A percentile compares a stretch with the other conserved stretches of the same genome.
Evolutionary conservation across 345 rosid genomes (phyloP).

Genomic region (Eucalyptus camaldulensis): DNA sequence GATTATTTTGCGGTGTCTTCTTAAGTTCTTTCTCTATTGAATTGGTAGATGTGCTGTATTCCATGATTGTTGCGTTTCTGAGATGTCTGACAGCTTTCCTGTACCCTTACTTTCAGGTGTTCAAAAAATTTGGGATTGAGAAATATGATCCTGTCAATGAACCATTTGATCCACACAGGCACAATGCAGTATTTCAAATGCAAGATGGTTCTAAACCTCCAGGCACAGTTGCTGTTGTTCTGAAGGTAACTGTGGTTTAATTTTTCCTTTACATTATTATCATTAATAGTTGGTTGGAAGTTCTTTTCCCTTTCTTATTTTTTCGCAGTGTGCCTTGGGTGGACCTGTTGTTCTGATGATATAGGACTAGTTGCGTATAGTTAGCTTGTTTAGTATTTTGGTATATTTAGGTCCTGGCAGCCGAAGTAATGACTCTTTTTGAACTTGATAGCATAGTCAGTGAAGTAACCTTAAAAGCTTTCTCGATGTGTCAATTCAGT

Average conservation of each 20-base stretch:
- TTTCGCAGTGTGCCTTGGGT: not conserved
- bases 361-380: not conserved
- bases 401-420: not conserved
- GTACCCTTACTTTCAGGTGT: slow-evolving; percentile 27
- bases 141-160: slow-evolving; percentile 72
- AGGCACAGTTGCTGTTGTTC: slow-evolving; percentile 56
- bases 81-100: not conserved
- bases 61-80: not conserved
- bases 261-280: not conserved
- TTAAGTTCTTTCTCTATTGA: not conserved
- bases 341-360: not conserved
- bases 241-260: not conserved
- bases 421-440: not conserved
- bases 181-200: slow-evolving; percentile 73
- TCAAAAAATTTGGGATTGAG: slow-evolving; percentile 66
- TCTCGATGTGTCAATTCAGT: not conserved
- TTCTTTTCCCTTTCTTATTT: not conserved
- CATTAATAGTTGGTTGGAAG: not conserved
- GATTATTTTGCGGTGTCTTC: not conserved
- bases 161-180: slow-evolving; percentile 87
- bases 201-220: slow-evolving; percentile 81
- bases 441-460: not conserved
- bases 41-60: not conserved
- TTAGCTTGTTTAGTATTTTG: not conserved
- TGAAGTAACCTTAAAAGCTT: not conserved